Conservation (phyloP, 208 protist genomes). For the Wallacemonas collosoma region DNA sequence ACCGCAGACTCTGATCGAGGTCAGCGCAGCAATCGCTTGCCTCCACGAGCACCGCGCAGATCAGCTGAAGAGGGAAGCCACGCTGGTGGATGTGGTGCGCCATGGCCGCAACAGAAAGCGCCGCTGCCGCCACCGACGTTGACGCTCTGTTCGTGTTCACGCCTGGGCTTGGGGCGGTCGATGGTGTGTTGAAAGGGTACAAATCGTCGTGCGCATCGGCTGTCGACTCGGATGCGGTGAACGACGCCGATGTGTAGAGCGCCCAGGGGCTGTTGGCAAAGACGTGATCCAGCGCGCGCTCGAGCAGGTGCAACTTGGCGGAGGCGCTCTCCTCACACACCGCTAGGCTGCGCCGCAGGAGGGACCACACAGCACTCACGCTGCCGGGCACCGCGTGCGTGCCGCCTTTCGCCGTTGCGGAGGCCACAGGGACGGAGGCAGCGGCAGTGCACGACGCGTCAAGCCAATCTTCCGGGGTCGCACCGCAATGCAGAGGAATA, state of each 20-base stretch:
- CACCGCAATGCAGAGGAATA: constrained; percentile 8
- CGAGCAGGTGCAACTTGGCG: constrained; percentile 42
- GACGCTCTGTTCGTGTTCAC: neutral
- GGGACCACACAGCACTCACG: constrained; percentile 13
- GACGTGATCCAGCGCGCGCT: constrained; percentile 34
- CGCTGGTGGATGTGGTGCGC: constrained; percentile 9
- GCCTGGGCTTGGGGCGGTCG: neutral
- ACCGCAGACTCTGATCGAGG: constrained; percentile 46
- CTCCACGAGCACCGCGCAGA: constrained; percentile 54
- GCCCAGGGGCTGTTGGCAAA: constrained; percentile 5
- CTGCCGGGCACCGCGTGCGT: neutral
- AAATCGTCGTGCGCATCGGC: neutral
- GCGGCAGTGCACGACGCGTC: neutral
- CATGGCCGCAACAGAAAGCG: constrained; percentile 23
- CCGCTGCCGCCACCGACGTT: neutral
- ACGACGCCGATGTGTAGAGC: neutral
- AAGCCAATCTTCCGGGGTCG: constrained; percentile 2
- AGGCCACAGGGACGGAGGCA: neutral
- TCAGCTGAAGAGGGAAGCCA: constrained; percentile 34
- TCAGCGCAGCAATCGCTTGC: constrained; percentile 47
- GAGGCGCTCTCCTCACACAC: constrained; percentile 38
- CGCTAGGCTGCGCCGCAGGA: constrained; percentile 36
- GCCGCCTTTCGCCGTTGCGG: neutral
- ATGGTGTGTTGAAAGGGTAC: neutral
- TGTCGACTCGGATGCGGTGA: neutral